These are phyloP conservation scores for Tulasnella calospora DNA, from an alignment of 768 basidiomycete genomes.

Conservation along the genomic window DNA sequence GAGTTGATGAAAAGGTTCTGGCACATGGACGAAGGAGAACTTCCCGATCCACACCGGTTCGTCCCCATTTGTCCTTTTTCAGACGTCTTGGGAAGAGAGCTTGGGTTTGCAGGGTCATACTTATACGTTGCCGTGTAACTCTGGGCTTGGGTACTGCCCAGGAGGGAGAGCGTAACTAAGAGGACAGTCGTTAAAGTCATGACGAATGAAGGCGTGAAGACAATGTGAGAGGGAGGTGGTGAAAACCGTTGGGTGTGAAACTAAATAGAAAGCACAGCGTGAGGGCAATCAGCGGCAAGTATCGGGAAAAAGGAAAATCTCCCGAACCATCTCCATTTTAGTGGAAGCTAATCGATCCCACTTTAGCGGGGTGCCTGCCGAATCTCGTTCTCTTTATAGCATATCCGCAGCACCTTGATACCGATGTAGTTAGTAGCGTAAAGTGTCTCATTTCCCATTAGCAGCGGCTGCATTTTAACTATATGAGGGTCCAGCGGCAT, in stretches of 20 bases:
- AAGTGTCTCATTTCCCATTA: too few species aligned
- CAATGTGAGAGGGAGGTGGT: background rate
- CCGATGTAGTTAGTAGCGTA: background rate
- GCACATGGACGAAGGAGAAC: constrained; percentile 56
- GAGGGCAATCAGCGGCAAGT: background rate
- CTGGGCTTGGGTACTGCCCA: constrained; percentile 12
- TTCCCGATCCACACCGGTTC: constrained; percentile 49
- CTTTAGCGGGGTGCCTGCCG: background rate
- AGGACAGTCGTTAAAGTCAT: constrained; percentile 1
- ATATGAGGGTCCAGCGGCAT: too few species aligned
- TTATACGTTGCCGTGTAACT: constrained; percentile 21
- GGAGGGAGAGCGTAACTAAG: background rate
- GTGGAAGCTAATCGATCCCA: background rate
- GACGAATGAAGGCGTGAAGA: background rate
- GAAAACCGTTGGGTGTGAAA: background rate
- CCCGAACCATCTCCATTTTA: background rate
- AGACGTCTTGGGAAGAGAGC: constrained; percentile 23
- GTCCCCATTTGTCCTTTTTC: constrained; percentile 25
- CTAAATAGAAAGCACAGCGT: background rate
- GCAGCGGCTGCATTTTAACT: too few species aligned
- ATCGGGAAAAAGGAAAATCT: background rate
- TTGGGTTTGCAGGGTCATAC: constrained; percentile 22
- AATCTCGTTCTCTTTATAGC: background rate
- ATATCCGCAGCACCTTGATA: background rate
- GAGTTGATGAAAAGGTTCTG: constrained; percentile 51